Evolutionary conservation across 164 flowering plant species (phyloP), one percentile per base, ranked within the genome.

Genomic region (Cinnamomum micranthum): DNA sequence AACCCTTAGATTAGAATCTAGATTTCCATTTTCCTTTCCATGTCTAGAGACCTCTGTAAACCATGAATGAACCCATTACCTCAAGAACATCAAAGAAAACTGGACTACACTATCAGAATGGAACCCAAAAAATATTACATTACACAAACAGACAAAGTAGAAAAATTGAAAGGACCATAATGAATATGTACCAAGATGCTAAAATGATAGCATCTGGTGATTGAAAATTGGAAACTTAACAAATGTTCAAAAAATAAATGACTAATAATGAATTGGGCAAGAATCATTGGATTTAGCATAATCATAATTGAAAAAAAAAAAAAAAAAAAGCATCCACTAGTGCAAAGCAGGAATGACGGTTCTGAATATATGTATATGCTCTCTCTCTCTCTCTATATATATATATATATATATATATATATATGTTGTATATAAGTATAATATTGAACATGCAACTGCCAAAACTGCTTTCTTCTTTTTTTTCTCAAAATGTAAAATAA

Each of bases 1-100:
- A 60, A 79, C 58, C 84, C 89, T 92, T 50, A 95, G 86, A 35
- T 82, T 75, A 27, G 91, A 78, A 65, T 96, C 99, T 73, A 74
- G 59, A 77, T 83, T 88, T 72, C 88, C 89, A 86, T 83, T 88
- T 81, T 96, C 99, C 78, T 84, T 88, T 81, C 97, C 98, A 83
- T 86, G 90, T 28, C 88, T 90, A 80, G 95, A 87, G 66, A 89
- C 99, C 86, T 94, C 99, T 96, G 91, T 27, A 19, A 72, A 35
- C 68, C 75, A 51, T 28, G 74, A 68, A 58, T 19, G 65, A 51
- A 51, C 35, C 63, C 28, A 6, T 47, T 69, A 68, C 50, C 59
- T 70, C 12, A 72, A 19, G 19, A 58, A 33, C 24, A 74, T 1
- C 62, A 22, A 12, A 31, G 35, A 31, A 31, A 31, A 35, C 14